Percentiles rank a stretch among this genome's conserved stretches.
phyloP scores from a whole-genome alignment of 306 rosid species.

The Lotus japonicus region DNA sequence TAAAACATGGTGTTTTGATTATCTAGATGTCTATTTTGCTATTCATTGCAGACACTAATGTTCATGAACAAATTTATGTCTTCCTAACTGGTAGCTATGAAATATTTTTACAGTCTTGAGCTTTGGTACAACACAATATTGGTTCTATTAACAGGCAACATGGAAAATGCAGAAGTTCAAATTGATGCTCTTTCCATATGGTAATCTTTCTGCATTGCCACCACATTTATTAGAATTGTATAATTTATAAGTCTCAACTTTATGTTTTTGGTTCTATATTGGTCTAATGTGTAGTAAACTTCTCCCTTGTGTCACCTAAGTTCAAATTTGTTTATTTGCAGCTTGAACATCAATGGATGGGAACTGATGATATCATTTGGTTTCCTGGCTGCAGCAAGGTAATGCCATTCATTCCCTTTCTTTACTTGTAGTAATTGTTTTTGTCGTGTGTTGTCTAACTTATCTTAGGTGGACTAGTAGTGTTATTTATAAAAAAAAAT shows the following conservation, averaged over 20 bases:
- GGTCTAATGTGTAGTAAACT: too few relatives aligned
- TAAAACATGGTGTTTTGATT: too few relatives aligned
- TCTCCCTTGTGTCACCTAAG: neutral
- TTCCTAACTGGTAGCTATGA: neutral
- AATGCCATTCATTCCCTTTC: too few relatives aligned
- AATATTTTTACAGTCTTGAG: conserved; percentile 32
- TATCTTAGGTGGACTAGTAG: too few relatives aligned
- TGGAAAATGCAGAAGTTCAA: conserved; percentile 41
- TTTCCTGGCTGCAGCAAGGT: conserved; percentile 49
- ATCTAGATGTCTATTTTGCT: neutral
- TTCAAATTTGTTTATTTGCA: neutral
- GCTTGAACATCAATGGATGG: conserved; percentile 57
- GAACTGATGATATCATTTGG: conserved; percentile 55
- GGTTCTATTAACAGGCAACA: conserved; percentile 42
- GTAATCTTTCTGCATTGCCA: conserved; percentile 26
- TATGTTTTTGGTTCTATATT: neutral
- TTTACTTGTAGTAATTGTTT: too few relatives aligned
- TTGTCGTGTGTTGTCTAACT: too few relatives aligned
- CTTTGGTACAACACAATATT: conserved; percentile 48
- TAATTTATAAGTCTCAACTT: neutral
- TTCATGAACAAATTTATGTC: neutral
- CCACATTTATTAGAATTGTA: neutral
- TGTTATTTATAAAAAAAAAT: too few relatives aligned
- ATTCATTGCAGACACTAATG: neutral
- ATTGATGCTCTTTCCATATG: conserved; percentile 54